Evolutionary conservation across 345 rosid genomes (phyloP).

Genomic region (Sisymbrium irio): DNA sequence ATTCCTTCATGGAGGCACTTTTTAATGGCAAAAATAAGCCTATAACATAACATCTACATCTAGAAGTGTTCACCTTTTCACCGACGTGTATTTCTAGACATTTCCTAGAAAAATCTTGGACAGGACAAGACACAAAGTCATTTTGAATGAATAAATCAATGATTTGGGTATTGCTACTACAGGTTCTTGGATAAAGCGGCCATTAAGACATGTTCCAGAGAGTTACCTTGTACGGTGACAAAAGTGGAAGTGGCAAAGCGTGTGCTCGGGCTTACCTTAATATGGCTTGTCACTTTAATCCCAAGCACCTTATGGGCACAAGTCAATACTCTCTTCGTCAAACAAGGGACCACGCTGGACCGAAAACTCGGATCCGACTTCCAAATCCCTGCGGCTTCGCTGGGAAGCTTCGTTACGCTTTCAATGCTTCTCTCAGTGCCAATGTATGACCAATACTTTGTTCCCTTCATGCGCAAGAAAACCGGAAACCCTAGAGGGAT

Average conservation of each 20-base stretch:
- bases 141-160: not conserved
- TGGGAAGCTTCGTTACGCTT: conserved; percentile 76
- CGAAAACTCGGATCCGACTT: conserved; percentile 53
- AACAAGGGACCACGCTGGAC: conserved; percentile 86
- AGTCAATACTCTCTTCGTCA: conserved; percentile 85
- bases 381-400: conserved; percentile 80
- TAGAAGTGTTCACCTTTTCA: conserved; percentile 1
- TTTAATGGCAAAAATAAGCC: conserved; percentile 2
- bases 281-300: conserved; percentile 76
- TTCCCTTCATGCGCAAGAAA: conserved; percentile 66
- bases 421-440: conserved; percentile 87
- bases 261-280: conserved; percentile 59
- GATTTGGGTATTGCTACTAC: not conserved
- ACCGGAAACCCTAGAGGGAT: conserved; percentile 85
- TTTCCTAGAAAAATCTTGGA: conserved; percentile 5
- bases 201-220: conserved; percentile 40
- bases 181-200: conserved; percentile 96
- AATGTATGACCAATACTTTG: conserved; percentile 72
- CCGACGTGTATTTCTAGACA: not conserved
- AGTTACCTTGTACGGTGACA: conserved; percentile 64
- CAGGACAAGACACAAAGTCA: conserved; percentile 6
- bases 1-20: not conserved
- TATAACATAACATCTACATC: not conserved
- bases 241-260: conserved; percentile 85
- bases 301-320: conserved; percentile 93